A percentile compares a stretch with the other conserved stretches of the same genome.
phyloP scores from a whole-genome alignment of 2,329 filamentous ascomycete species.

The Fusarium pininemorale region DNA sequence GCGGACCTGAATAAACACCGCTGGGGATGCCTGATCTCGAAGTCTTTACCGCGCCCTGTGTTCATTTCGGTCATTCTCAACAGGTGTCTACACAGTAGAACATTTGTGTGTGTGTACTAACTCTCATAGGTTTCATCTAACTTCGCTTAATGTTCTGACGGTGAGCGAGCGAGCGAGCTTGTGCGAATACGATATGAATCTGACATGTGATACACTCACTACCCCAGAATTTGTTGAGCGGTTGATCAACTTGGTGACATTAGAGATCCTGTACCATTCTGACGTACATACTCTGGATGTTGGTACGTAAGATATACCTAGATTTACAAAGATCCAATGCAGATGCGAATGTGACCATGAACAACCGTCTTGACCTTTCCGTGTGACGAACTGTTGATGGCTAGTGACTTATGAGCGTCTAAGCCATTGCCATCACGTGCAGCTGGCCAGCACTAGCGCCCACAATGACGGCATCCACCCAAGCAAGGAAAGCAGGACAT shows the following conservation, averaged over 20 bases:
- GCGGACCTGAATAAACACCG: constrained; percentile 27
- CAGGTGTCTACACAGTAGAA: background rate
- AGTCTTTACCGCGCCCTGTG: background rate
- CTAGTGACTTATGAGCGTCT: constrained; percentile 17
- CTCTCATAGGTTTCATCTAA: background rate
- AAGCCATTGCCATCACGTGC: constrained; percentile 34
- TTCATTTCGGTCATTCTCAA: background rate
- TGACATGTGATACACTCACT: constrained; percentile 10
- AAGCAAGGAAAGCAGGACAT: constrained; percentile 38
- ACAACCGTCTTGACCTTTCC: background rate
- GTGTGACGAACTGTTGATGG: constrained; percentile 14
- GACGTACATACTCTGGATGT: background rate
- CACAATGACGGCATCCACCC: constrained; percentile 43
- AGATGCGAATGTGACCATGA: constrained; percentile 17
- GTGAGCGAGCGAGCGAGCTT: constrained; percentile 16
- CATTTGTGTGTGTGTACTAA: background rate
- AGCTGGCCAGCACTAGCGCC: constrained; percentile 33
- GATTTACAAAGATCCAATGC: background rate
- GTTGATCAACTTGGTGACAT: background rate
- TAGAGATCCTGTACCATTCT: background rate
- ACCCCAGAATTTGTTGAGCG: background rate
- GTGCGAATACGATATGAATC: constrained; percentile 13
- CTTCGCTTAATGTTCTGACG: background rate
- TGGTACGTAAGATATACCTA: background rate
- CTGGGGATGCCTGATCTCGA: background rate